Percentiles rank a stretch among this genome's conserved stretches.
Evolutionary conservation across 2,329 filamentous ascomycete genomes (phyloP).

Genomic region (Zalaria sp.): DNA sequence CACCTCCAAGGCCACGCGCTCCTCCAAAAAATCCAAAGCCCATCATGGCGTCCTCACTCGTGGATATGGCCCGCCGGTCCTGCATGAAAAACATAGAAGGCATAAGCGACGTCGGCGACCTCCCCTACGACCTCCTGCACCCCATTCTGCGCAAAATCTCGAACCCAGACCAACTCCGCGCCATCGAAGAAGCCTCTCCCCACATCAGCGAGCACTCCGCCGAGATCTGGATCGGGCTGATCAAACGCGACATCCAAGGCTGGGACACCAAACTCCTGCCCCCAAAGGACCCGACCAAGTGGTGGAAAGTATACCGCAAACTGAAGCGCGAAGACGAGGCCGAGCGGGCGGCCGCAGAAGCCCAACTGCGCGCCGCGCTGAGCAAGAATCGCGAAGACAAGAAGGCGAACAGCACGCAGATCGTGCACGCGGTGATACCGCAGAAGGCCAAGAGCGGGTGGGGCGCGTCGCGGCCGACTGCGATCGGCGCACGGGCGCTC

Average conservation of each 20-base stretch:
- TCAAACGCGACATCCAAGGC: constrained; percentile 60
- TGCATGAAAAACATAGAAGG: constrained; percentile 26
- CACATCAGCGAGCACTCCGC: constrained; percentile 56
- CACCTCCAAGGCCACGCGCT: too few species aligned
- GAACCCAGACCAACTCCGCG: constrained; percentile 55
- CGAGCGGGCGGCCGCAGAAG: constrained; percentile 18
- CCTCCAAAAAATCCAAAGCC: too few species aligned
- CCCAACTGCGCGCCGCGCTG: constrained; percentile 36
- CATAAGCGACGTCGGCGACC: constrained; percentile 56
- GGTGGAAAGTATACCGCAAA: constrained; percentile 60
- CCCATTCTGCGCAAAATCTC: constrained; percentile 59
- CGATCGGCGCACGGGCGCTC: constrained; percentile 4
- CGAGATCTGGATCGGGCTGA: constrained; percentile 68
- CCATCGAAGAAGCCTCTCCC: constrained; percentile 61
- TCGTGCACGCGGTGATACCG: constrained; percentile 10
- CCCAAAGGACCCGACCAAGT: constrained; percentile 53
- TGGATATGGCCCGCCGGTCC: constrained; percentile 22
- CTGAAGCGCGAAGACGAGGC: constrained; percentile 25
- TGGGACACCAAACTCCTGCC: constrained; percentile 49
- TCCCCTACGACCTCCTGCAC: constrained; percentile 52
- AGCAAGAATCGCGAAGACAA: constrained; percentile 43
- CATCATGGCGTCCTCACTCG: too few species aligned
- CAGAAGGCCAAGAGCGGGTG: constrained; percentile 1
- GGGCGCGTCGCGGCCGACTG: constrained; percentile 1
- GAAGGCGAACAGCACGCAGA: constrained; percentile 35